phyloP scores from a whole-genome alignment of 1,284 basidiomycete species.

The Schizophyllum amplum region DNA sequence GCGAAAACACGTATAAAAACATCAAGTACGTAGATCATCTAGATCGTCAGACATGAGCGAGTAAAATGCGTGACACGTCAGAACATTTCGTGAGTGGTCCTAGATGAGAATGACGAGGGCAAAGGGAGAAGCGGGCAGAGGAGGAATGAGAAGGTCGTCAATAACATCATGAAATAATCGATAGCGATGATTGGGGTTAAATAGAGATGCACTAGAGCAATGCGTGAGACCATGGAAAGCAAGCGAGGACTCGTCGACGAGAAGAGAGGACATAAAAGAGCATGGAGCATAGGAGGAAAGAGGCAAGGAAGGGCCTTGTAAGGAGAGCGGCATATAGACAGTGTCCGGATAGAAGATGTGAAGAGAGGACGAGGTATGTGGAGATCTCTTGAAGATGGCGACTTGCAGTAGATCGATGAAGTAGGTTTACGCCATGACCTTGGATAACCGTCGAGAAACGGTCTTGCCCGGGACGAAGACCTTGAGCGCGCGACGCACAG shows the following conservation, averaged over 20 bases:
- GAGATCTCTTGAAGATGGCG: neutral
- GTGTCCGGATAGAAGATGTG: conserved; percentile 3
- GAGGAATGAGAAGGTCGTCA: neutral
- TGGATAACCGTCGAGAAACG: conserved; percentile 35
- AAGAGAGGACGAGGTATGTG: neutral
- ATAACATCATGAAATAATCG: neutral
- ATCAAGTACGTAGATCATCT: neutral
- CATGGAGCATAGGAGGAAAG: neutral
- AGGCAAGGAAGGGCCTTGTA: neutral
- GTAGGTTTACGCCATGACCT: conserved; percentile 21
- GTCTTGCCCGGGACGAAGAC: conserved; percentile 53
- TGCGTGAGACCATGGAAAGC: neutral
- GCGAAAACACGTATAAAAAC: neutral
- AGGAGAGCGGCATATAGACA: neutral
- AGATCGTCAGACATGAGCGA: neutral
- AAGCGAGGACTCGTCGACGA: conserved; percentile 8
- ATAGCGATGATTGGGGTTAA: neutral
- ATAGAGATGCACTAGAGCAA: neutral
- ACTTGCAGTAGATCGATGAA: neutral
- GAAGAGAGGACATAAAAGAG: conserved; percentile 10
- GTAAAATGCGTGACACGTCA: neutral
- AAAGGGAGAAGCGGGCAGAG: too few relatives aligned
- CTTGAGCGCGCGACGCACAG: conserved; percentile 59
- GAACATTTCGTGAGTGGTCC: neutral
- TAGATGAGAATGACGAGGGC: too few relatives aligned